These are phyloP conservation scores for Diaporthe sp. DNA, from an alignment of 2,329 filamentous ascomycete species.

Conservation along the genomic window DNA sequence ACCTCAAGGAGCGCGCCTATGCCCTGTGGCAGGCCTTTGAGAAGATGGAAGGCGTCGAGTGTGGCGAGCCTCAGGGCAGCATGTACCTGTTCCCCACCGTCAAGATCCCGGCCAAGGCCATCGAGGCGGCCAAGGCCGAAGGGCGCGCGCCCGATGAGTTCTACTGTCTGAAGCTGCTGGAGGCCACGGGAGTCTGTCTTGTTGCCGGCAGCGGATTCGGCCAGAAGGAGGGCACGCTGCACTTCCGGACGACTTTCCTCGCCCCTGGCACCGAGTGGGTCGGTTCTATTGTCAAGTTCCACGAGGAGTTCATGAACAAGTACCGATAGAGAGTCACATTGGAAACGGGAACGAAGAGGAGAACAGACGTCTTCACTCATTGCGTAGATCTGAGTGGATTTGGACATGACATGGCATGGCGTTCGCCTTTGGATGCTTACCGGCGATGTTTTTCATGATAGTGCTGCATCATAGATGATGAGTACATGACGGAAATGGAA, in stretches of 20 bases:
- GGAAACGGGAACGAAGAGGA: not conserved
- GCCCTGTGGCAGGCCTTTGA: constrained; percentile 92
- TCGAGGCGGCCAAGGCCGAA: constrained; percentile 80
- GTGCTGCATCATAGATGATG: constrained; percentile 14
- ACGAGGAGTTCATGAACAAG: constrained; percentile 90
- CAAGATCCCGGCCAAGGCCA: constrained; percentile 80
- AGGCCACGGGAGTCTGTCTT: constrained; percentile 94
- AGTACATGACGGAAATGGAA: constrained; percentile 17
- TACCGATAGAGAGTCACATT: constrained; percentile 62
- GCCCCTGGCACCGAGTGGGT: constrained; percentile 98
- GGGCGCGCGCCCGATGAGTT: constrained; percentile 88
- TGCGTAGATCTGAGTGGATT: constrained; percentile 9
- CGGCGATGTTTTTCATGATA: constrained; percentile 5
- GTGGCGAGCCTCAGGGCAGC: constrained; percentile 88
- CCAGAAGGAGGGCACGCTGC: constrained; percentile 89
- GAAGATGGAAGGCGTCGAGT: constrained; percentile 96
- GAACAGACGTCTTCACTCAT: not conserved
- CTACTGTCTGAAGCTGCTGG: constrained; percentile 91
- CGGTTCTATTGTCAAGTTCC: constrained; percentile 87
- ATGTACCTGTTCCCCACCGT: constrained; percentile 99
- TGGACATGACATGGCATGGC: constrained; percentile 31
- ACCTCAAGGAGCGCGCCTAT: constrained; percentile 82
- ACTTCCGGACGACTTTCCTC: constrained; percentile 97
- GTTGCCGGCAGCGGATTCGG: constrained; percentile 95
- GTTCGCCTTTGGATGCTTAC: constrained; percentile 15